phyloP scores from a whole-genome alignment of 2,329 filamentous ascomycete species.

The Drechslerella dactyloides region DNA sequence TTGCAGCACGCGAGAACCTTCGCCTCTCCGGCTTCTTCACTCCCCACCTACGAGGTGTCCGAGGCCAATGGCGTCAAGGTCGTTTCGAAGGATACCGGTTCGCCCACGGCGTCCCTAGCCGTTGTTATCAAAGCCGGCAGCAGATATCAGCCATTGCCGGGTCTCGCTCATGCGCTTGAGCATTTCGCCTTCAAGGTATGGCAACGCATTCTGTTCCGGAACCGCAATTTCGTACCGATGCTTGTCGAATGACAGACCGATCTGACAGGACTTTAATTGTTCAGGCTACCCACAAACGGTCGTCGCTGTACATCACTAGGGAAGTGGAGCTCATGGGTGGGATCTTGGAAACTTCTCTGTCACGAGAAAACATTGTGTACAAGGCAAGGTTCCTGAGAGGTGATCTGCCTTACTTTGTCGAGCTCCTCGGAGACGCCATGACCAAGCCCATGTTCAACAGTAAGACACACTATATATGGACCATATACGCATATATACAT shows the following conservation, averaged over 20 bases:
- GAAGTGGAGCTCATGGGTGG: slow-evolving; percentile 95
- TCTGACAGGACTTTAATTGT: slow-evolving; percentile 11
- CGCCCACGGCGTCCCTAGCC: slow-evolving; percentile 87
- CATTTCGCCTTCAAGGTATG: slow-evolving; percentile 95
- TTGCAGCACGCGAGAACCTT: slow-evolving; percentile 41
- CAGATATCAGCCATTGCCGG: slow-evolving; percentile 86
- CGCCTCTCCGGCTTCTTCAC: slow-evolving; percentile 70
- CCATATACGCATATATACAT: neutral
- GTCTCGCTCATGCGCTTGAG: slow-evolving; percentile 86
- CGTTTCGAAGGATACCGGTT: slow-evolving; percentile 85
- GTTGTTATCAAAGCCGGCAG: slow-evolving; percentile 94
- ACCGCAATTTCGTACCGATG: slow-evolving; percentile 31
- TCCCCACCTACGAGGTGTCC: slow-evolving; percentile 85
- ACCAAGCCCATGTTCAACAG: slow-evolving; percentile 83
- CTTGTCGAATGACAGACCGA: slow-evolving; percentile 43
- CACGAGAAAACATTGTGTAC: slow-evolving; percentile 88
- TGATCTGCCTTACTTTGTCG: slow-evolving; percentile 96
- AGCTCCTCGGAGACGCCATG: slow-evolving; percentile 90
- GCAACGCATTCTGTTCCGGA: slow-evolving; percentile 50
- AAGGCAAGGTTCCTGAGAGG: slow-evolving; percentile 93
- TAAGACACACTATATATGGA: slow-evolving; percentile 57
- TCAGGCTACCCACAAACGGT: slow-evolving; percentile 84
- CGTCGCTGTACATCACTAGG: slow-evolving; percentile 88
- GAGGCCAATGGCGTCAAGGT: slow-evolving; percentile 89
- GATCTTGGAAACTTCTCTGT: slow-evolving; percentile 84